Evolutionary conservation across 1,284 basidiomycete genomes (phyloP).

Genomic region (Violaceomyces palustris): DNA sequence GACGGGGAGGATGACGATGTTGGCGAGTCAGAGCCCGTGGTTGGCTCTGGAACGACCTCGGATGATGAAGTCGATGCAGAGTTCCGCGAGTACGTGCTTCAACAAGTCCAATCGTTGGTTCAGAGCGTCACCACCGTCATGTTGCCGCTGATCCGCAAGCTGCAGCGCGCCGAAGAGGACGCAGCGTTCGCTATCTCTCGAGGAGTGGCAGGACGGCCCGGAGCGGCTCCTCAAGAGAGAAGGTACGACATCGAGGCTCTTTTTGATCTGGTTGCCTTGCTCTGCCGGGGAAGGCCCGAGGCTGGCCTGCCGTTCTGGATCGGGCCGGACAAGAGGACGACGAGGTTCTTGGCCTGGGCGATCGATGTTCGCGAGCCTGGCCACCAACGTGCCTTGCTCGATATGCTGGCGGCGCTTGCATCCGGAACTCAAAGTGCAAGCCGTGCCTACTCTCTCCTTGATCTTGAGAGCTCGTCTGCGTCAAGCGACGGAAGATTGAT

Average conservation of each 20-base stretch:
- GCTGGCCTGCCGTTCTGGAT: slow-evolving; percentile 46
- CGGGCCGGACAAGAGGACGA: slow-evolving; percentile 54
- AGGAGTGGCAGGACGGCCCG: slow-evolving; percentile 6
- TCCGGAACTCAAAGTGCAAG: slow-evolving; percentile 46
- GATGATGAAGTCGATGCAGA: slow-evolving; percentile 53
- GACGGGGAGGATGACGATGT: slow-evolving; percentile 56
- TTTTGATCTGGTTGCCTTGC: slow-evolving; percentile 44
- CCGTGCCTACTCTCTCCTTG: slow-evolving; percentile 44
- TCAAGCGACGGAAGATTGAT: slow-evolving; percentile 38
- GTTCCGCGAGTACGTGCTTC: slow-evolving; percentile 47
- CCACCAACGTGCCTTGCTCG: slow-evolving; percentile 48
- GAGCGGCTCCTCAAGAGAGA: slow-evolving; percentile 13
- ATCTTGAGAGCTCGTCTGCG: slow-evolving; percentile 21
- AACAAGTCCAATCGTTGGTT: slow-evolving; percentile 42
- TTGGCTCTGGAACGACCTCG: no score
- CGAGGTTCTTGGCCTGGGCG: slow-evolving; percentile 50
- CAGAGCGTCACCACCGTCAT: slow-evolving; percentile 32
- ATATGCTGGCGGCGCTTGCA: slow-evolving; percentile 48
- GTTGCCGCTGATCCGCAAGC: slow-evolving; percentile 44
- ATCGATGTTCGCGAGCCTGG: slow-evolving; percentile 48
- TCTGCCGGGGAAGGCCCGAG: slow-evolving; percentile 42
- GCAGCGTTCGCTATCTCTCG: slow-evolving; percentile 42
- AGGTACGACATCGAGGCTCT: slow-evolving; percentile 51
- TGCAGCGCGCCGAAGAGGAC: slow-evolving; percentile 50
- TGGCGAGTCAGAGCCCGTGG: slow-evolving; percentile 1